Base-by-base conservation (phyloP, 2,329 filamentous ascomycete species). In the Colletotrichum sp. region DNA sequence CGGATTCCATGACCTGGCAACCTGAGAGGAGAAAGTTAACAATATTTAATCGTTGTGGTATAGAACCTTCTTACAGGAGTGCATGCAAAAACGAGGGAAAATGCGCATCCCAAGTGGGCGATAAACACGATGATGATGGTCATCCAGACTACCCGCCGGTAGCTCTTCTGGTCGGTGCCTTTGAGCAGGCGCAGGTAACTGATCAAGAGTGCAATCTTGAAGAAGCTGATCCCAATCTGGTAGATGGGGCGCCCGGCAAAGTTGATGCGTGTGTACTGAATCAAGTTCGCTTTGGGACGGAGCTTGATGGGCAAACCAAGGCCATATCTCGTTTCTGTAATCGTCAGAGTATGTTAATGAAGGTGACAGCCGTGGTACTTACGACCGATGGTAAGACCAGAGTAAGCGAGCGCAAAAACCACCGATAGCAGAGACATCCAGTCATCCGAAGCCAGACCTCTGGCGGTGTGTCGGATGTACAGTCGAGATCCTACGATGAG, bases 161-260 rank as follows among this genome's bases (percentile, higher is more conserved):
- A 91, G 0, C 77, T 60, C 27, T 79, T 82, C 68, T 88, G 87
- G 30, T 86, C 85, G 1, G 88, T 90, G 2, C 87, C 86, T 57
- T 86, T 85, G 39, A 91, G 83, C 3, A 91, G 84, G 8, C 88
- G 86, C 22, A 90, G 81, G 77, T 90, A 91, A 77, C 87, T 89
- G 78, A 90, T 86, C 72, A 89, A 83, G 3, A 91, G 82, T 0
- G 89, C 88, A 32, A 90, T 86, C 79, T 91, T 91, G 85, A 91
- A 91, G 73, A 89, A 89, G 75, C 87, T 88, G 80, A 91, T 89
- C 48, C 89, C 89, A 9, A 90, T 66, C 76, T 90, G 88, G 75
- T 91, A 91, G 60, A 91, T 86, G 0, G 89, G 89, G 4, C 89
- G 85, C 3, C 89, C 89, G 7, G 87, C 87, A 77, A 86, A 91